Percentiles rank a stretch among this genome's conserved stretches.
phyloP scores from a whole-genome alignment of 805 yeast genomes.

The Vanderwaltozyma tropicalis region DNA sequence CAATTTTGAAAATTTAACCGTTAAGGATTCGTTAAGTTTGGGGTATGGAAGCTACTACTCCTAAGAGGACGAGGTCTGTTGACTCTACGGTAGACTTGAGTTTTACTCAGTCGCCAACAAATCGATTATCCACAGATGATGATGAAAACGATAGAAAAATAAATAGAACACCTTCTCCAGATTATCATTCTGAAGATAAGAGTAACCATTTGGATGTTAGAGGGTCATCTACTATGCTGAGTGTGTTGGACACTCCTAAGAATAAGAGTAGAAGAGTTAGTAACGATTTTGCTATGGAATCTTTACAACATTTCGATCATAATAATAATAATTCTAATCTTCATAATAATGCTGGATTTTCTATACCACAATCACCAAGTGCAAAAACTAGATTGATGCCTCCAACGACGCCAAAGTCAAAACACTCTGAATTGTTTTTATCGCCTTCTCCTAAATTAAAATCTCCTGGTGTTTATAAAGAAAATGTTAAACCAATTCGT shows the following conservation, averaged over 20 bases:
- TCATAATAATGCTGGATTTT: conserved; percentile 2
- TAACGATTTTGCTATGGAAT: conserved; percentile 2
- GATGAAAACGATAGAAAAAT: too few species aligned
- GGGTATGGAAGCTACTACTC: too few species aligned
- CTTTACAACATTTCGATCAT: conserved; percentile 2
- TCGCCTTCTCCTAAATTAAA: conserved; percentile 27
- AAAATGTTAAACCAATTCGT: conserved; percentile 28
- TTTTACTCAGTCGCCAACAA: too few species aligned
- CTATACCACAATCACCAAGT: conserved; percentile 9
- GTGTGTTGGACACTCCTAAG: conserved; percentile 21
- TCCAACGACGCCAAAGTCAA: conserved; percentile 27
- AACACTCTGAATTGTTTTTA: conserved; percentile 22
- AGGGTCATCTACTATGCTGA: conserved; percentile 18
- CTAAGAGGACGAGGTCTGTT: too few species aligned
- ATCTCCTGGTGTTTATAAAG: conserved; percentile 18
- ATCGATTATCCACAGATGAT: too few species aligned
- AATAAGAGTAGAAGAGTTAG: neutral
- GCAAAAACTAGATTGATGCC: conserved; percentile 17
- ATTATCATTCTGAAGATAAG: neutral
- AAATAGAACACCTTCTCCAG: neutral
- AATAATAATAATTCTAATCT: neutral
- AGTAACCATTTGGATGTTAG: conserved; percentile 10
- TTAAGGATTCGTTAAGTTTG: too few species aligned
- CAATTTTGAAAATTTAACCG: too few species aligned
- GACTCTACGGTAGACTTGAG: too few species aligned